These are phyloP conservation scores for Plantago ovata DNA, from an alignment of 257 asterid species.

Conservation along the genomic window DNA sequence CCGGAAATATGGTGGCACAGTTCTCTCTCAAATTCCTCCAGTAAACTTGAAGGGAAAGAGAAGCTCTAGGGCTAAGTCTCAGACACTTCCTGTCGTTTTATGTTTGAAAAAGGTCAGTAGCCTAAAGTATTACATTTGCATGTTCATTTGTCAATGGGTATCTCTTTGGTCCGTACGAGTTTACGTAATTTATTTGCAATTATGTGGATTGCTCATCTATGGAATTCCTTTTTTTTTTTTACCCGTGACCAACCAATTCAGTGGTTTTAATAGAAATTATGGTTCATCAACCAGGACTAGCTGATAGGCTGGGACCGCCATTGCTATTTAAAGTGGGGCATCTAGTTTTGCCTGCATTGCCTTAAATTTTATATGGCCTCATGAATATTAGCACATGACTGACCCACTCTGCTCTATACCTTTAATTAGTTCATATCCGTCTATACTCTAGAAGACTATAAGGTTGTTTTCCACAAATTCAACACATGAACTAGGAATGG, in stretches of 20 bases:
- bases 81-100: conserved; percentile 54
- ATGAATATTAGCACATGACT: background rate
- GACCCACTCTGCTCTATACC: background rate
- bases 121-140: conserved; percentile 7
- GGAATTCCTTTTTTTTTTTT: background rate
- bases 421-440: conserved; percentile 6
- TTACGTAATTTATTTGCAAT: conserved; percentile 2
- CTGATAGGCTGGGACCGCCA: background rate
- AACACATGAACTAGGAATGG: background rate
- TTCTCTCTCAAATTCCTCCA: conserved; percentile 62
- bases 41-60: conserved; percentile 44
- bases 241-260: conserved; percentile 3
- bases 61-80: conserved; percentile 34
- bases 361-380: background rate
- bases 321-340: background rate
- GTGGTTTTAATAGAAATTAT: conserved; percentile 5
- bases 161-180: conserved; percentile 11
- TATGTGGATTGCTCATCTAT: conserved; percentile 5
- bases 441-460: no score
- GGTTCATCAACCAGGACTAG: conserved; percentile 9
- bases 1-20: conserved; percentile 58
- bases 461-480: no score
- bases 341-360: conserved; percentile 7
- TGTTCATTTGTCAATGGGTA: conserved; percentile 11
- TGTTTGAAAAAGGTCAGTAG: conserved; percentile 65